Conservation (phyloP, 306 rosid genomes). For the Vicia villosa region DNA sequence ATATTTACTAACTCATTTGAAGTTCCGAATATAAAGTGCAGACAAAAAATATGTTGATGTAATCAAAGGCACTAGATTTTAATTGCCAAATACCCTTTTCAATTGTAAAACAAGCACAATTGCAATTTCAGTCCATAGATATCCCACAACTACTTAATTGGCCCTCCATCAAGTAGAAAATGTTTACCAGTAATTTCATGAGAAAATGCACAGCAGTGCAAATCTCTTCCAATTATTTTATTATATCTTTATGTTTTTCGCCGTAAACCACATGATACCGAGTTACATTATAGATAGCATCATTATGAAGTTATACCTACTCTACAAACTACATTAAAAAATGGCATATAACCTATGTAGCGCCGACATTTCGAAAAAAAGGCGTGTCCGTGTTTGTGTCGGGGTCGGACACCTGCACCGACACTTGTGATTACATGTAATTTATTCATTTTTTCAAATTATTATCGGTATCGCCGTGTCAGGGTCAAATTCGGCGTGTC, state of each 20-base stretch:
- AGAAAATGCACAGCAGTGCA: neutral
- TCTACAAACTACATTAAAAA: neutral
- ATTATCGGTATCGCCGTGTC: too few species aligned
- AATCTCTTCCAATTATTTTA: neutral
- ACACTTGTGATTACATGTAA: too few species aligned
- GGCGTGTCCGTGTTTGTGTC: too few species aligned
- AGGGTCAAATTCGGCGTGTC: too few species aligned
- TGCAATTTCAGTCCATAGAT: conserved; percentile 18
- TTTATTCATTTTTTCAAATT: too few species aligned
- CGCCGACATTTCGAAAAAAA: too few species aligned
- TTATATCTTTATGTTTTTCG: neutral
- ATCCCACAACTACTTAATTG: conserved; percentile 4
- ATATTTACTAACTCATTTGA: neutral
- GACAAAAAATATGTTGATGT: neutral
- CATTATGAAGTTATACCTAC: conserved; percentile 7
- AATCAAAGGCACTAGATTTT: conserved; percentile 15
- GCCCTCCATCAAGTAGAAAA: conserved; percentile 1
- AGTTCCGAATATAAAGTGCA: conserved; percentile 19
- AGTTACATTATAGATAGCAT: conserved; percentile 3
- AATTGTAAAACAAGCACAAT: neutral
- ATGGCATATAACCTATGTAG: neutral
- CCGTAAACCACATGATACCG: conserved; percentile 12
- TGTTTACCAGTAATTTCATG: neutral
- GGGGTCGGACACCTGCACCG: too few species aligned
- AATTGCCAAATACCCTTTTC: conserved; percentile 4